Evolutionary conservation across 2,329 filamentous ascomycete genomes (phyloP).

Genomic region (Xylaria multiplex): DNA sequence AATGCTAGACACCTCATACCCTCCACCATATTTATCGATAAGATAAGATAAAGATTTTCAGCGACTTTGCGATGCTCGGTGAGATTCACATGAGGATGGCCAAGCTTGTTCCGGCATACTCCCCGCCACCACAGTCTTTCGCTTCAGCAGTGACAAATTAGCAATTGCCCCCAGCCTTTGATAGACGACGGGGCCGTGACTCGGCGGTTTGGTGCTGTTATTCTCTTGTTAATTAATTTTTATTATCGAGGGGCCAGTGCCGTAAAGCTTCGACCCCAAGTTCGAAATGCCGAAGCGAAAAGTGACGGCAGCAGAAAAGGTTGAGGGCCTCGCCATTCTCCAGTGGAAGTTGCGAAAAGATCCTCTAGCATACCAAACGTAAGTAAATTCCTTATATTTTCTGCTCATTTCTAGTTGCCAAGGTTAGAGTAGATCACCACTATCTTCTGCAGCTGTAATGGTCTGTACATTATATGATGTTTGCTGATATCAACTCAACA

Average conservation of each 20-base stretch:
- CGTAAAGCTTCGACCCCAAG: not conserved
- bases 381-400: slow-evolving; percentile 2
- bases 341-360: slow-evolving; percentile 39
- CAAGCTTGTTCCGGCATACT: slow-evolving; percentile 9
- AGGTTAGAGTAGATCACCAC: not conserved
- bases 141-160: not conserved
- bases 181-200: not conserved
- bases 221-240: not conserved
- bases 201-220: not conserved
- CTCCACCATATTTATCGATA: slow-evolving; percentile 27
- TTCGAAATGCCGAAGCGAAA: slow-evolving; percentile 36
- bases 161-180: not conserved
- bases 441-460: not conserved
- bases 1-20: no score
- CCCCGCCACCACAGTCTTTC: slow-evolving; percentile 14
- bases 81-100: not conserved
- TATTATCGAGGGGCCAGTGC: not conserved
- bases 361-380: slow-evolving; percentile 38
- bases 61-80: slow-evolving; percentile 14
- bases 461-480: not conserved
- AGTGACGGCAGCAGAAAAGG: slow-evolving; percentile 36
- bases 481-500: slow-evolving; percentile 23
- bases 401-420: not conserved
- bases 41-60: slow-evolving; percentile 41
- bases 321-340: slow-evolving; percentile 35